A percentile compares a stretch with the other conserved stretches of the same genome.
Conservation (phyloP, 371 early-diverging fungal genomes). For the Saksenaea oblongispora region DNA sequence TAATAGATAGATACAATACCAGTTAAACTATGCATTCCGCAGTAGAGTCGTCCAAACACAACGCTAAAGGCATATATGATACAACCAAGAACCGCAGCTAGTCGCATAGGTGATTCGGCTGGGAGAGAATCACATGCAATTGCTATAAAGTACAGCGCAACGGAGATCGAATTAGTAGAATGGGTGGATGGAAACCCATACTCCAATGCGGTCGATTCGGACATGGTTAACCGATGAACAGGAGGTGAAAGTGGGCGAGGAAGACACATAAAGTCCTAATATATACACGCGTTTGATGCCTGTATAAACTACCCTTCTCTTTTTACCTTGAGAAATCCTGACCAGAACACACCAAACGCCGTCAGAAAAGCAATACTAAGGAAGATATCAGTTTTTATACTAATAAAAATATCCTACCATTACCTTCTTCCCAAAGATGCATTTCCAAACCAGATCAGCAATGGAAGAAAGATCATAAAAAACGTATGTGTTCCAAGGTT, state of each 20-base stretch:
- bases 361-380: slow-evolving; percentile 48
- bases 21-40: slow-evolving; percentile 78
- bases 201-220: slow-evolving; percentile 64
- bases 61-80: slow-evolving; percentile 66
- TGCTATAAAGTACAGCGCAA: slow-evolving; percentile 64
- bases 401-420: background rate
- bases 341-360: slow-evolving; percentile 68
- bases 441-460: slow-evolving; percentile 73
- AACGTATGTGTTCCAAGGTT: slow-evolving; percentile 76
- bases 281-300: background rate
- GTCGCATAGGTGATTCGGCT: slow-evolving; percentile 42
- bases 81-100: slow-evolving; percentile 41
- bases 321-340: slow-evolving; percentile 68
- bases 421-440: slow-evolving; percentile 61
- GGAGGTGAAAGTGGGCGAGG: slow-evolving; percentile 79
- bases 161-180: slow-evolving; percentile 71
- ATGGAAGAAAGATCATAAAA: slow-evolving; percentile 70
- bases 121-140: slow-evolving; percentile 42
- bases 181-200: slow-evolving; percentile 88
- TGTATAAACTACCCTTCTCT: background rate
- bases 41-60: slow-evolving; percentile 68
- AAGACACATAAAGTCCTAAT: slow-evolving; percentile 72
- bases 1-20: slow-evolving; percentile 27
- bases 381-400: background rate
- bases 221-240: slow-evolving; percentile 65